phyloP scores from a whole-genome alignment of 768 basidiomycete genomes.

The Mycena amicta region DNA sequence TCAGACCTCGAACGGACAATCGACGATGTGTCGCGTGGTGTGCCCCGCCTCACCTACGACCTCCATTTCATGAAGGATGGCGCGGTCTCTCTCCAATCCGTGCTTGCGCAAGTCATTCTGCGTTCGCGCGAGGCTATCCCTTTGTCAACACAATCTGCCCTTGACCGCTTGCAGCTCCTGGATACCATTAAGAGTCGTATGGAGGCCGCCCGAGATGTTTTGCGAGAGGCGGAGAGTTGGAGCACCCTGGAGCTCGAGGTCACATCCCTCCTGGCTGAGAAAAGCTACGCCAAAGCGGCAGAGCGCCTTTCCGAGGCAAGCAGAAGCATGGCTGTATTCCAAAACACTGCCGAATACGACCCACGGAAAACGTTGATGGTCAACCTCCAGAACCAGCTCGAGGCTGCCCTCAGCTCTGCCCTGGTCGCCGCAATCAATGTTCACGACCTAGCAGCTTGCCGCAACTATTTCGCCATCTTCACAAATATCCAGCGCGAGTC shows the following conservation, averaged over 20 bases:
- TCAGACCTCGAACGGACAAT: conserved; percentile 84
- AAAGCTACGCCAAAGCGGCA: conserved; percentile 87
- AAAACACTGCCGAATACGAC: conserved; percentile 91
- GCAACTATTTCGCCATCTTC: conserved; percentile 84
- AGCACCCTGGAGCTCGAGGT: conserved; percentile 93
- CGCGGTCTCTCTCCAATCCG: conserved; percentile 72
- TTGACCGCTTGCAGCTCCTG: conserved; percentile 78
- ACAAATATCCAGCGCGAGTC: conserved; percentile 87
- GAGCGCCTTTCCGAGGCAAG: conserved; percentile 87
- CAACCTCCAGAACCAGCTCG: conserved; percentile 93
- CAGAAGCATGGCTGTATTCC: conserved; percentile 88
- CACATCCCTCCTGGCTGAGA: conserved; percentile 77
- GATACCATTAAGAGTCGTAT: conserved; percentile 85
- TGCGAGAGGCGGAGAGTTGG: conserved; percentile 97
- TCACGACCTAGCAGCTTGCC: conserved; percentile 74
- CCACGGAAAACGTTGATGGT: conserved; percentile 83
- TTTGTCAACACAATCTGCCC: conserved; percentile 60
- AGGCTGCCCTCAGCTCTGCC: conserved; percentile 88
- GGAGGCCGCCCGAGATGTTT: conserved; percentile 86
- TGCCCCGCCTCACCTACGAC: conserved; percentile 92
- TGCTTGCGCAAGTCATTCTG: conserved; percentile 63
- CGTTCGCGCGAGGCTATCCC: conserved; percentile 55
- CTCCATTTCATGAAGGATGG: conserved; percentile 96
- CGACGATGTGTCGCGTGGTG: conserved; percentile 87
- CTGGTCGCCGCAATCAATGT: conserved; percentile 85